A percentile compares a stretch with the other conserved stretches of the same genome.
These are phyloP conservation scores for Fomitopsis pulvina DNA, from an alignment of 768 basidiomycete species.

Conservation along the genomic window DNA sequence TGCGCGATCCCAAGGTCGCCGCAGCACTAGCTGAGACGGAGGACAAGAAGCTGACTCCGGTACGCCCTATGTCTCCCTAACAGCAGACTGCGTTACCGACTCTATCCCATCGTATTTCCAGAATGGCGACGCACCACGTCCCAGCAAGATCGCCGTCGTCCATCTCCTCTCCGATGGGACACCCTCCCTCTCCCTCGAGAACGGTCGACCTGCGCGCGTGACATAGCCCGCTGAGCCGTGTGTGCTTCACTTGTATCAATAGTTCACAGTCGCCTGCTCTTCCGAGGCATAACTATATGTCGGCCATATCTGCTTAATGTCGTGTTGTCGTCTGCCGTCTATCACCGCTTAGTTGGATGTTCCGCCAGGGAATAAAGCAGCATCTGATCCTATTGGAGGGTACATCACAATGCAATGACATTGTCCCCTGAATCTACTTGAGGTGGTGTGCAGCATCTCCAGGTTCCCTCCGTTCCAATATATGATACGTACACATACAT, in stretches of 20 bases:
- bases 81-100: background rate
- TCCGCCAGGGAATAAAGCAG: background rate
- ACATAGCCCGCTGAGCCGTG: background rate
- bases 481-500: background rate
- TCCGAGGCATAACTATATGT: background rate
- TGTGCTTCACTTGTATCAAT: background rate
- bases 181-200: conserved; percentile 11
- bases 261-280: background rate
- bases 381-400: background rate
- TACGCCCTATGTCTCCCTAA: conserved; percentile 2
- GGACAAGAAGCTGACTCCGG: background rate
- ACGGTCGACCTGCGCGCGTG: conserved; percentile 23
- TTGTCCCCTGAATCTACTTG: too few species aligned
- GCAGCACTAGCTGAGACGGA: background rate
- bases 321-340: background rate
- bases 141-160: background rate
- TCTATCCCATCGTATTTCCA: conserved; percentile 10
- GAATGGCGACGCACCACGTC: conserved; percentile 5
- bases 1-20: too few species aligned
- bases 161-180: conserved; percentile 3
- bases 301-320: background rate
- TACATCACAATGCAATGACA: too few species aligned
- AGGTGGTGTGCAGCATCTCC: background rate
- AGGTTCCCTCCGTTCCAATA: background rate
- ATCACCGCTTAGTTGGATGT: background rate